Conservation (phyloP, 257 asterid genomes). For the Thymus quinquecostatus region DNA sequence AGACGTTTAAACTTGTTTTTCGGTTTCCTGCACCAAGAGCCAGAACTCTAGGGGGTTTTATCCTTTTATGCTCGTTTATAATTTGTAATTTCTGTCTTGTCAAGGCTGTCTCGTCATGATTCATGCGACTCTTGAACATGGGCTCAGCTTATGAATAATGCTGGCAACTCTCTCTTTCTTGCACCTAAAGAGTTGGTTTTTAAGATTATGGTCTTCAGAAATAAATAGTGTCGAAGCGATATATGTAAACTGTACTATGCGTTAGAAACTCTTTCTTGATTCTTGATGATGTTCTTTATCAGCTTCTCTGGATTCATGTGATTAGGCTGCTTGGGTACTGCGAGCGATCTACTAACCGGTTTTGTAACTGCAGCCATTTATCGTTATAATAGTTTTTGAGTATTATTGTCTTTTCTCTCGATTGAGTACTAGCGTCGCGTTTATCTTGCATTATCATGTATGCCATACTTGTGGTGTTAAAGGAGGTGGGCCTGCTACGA, state of each 20-base stretch:
- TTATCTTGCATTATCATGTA: too few relatives aligned
- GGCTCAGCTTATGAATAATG: conserved; percentile 36
- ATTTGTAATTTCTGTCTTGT: conserved; percentile 26
- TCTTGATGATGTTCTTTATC: not conserved
- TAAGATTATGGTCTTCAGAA: conserved; percentile 20
- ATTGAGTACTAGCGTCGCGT: too few relatives aligned
- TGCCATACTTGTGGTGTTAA: not conserved
- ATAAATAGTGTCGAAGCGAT: conserved; percentile 12
- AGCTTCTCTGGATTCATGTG: not conserved
- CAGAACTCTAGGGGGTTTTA: conserved; percentile 17
- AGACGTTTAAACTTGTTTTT: conserved; percentile 29
- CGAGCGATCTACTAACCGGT: not conserved
- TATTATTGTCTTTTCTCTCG: not conserved
- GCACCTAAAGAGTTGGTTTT: conserved; percentile 24
- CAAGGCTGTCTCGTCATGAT: conserved; percentile 21
- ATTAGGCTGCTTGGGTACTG: not conserved
- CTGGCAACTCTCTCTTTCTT: conserved; percentile 26
- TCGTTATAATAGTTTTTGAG: not conserved
- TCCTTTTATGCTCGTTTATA: conserved; percentile 31
- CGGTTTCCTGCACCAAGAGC: conserved; percentile 22
- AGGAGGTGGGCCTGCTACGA: not conserved
- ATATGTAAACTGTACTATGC: not conserved
- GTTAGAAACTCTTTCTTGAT: conserved; percentile 7
- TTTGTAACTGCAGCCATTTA: not conserved
- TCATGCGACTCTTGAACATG: conserved; percentile 27